Base-by-base conservation (phyloP, 129 eudicot species). In the Sambucus nigra region DNA sequence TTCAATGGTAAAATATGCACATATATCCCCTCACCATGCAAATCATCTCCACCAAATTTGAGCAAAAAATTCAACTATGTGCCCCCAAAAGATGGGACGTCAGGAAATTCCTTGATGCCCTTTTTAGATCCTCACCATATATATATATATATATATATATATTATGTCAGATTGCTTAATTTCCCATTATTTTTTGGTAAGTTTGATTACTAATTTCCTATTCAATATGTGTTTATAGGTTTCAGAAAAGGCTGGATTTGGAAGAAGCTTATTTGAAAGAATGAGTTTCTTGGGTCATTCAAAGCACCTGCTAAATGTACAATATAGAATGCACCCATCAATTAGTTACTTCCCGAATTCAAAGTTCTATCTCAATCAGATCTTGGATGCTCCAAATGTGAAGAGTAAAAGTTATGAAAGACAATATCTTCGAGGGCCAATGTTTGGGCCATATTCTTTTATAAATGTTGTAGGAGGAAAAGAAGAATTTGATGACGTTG, bases 281-380 rank as follows among this genome's bases (percentile, higher is more conserved):
- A 20, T 73, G 67, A 77, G 70, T 40, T 54, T 13, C 21, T 61
- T 77, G 61, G 76, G 76, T 13, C 70, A 60, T 77, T 61, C 70
- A 3, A 77, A 72, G 69, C 76, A 69, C 53, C 61, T 77, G 20
- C 70, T 77, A 5, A 65, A 69, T 35, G 55, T 69, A 14, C 79
- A 77, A 48, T 77, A 77, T 54, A 47, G 79, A 56, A 77, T 77
- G 84, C 76, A 77, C 47, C 84, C 84, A 39, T 73, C 76, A 3
- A 73, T 77, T 1, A 77, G 84, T 61, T 64, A 16, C 39, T 77
- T 73, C 20, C 84, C 84, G 20, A 77, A 73, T 51, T 44, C 25
- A 20, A 73, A 27, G 0, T 77, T 77, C 50, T 77, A 77, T 60
- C 64, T 17, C 23, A 65, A 69, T 38, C 65, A 48, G 51, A 75